phyloP scores from a whole-genome alignment of 192 early-diverging fungal genomes.

The Coemansia sp. region DNA sequence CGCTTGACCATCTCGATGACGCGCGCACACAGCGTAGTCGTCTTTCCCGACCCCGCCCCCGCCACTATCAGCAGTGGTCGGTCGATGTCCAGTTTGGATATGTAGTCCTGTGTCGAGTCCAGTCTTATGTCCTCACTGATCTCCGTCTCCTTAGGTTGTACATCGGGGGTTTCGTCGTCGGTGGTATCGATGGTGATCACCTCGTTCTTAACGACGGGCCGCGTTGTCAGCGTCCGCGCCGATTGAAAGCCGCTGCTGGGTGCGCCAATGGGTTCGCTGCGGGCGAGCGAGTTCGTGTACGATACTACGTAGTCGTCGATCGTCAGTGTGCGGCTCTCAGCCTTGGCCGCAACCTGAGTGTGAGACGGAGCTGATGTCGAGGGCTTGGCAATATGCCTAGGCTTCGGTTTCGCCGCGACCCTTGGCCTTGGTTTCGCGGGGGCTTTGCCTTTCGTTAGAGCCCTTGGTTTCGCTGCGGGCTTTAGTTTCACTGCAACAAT shows the following conservation, averaged over 20 bases:
- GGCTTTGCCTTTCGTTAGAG: too few relatives aligned
- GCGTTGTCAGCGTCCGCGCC: background rate
- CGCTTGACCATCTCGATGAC: conserved; percentile 42
- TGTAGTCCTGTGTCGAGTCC: conserved; percentile 33
- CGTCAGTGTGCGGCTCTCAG: conserved; percentile 14
- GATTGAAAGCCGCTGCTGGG: background rate
- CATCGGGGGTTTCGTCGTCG: background rate
- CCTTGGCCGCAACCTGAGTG: background rate
- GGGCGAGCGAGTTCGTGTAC: conserved; percentile 17
- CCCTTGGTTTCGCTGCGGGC: background rate
- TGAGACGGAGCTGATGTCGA: background rate
- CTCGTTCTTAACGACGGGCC: background rate
- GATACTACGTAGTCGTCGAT: conserved; percentile 42
- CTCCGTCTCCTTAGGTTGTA: background rate
- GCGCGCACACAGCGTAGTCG: conserved; percentile 46
- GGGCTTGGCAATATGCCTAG: background rate
- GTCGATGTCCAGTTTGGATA: conserved; percentile 40
- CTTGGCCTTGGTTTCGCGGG: background rate
- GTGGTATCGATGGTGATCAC: background rate
- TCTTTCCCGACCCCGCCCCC: conserved; percentile 51
- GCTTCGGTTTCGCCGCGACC: background rate
- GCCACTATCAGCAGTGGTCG: conserved; percentile 46
- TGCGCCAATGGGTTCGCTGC: background rate
- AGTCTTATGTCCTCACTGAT: conserved; percentile 6
- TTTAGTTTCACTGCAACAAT: too few relatives aligned